These are phyloP conservation scores for Penicillium desertorum DNA, from an alignment of 495 filamentous ascomycete species.

Conservation along the genomic window DNA sequence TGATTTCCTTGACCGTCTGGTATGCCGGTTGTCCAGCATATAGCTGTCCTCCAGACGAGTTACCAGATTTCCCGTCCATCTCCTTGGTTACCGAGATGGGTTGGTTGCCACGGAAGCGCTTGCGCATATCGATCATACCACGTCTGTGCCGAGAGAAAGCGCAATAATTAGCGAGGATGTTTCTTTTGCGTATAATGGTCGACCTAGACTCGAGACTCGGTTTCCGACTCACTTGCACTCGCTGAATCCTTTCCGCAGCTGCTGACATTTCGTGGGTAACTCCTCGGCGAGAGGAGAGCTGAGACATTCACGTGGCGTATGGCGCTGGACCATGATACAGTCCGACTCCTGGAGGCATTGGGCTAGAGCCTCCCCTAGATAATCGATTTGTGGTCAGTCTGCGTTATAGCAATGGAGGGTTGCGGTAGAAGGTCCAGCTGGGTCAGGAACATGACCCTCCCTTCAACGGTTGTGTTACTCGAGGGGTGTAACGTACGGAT, in stretches of 20 bases:
- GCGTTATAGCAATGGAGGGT: slow-evolving; percentile 8
- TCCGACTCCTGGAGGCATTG: slow-evolving; percentile 93
- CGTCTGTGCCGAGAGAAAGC: slow-evolving; percentile 42
- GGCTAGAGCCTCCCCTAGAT: slow-evolving; percentile 81
- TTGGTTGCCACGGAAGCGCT: slow-evolving; percentile 94
- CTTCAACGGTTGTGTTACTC: background rate
- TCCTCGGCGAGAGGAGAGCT: slow-evolving; percentile 72
- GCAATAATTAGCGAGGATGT: background rate
- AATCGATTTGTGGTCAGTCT: slow-evolving; percentile 19
- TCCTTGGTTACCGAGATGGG: slow-evolving; percentile 70
- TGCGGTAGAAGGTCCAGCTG: slow-evolving; percentile 8
- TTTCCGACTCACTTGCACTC: slow-evolving; percentile 71
- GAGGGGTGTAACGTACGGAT: slow-evolving; percentile 63
- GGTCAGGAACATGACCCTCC: slow-evolving; percentile 1
- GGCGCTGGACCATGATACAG: slow-evolving; percentile 87
- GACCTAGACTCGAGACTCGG: background rate
- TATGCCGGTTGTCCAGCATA: slow-evolving; percentile 80
- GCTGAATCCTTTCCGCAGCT: slow-evolving; percentile 85
- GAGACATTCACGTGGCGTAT: slow-evolving; percentile 84
- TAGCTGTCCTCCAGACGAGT: slow-evolving; percentile 51
- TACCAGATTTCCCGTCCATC: slow-evolving; percentile 50
- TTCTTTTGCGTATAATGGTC: background rate
- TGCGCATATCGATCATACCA: slow-evolving; percentile 97
- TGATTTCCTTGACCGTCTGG: slow-evolving; percentile 50
- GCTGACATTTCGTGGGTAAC: slow-evolving; percentile 85